Evolutionary conservation across 371 early-diverging fungal species (phyloP), one percentile per base, ranked within the genome.

Genomic region (Mortierella sp.): DNA sequence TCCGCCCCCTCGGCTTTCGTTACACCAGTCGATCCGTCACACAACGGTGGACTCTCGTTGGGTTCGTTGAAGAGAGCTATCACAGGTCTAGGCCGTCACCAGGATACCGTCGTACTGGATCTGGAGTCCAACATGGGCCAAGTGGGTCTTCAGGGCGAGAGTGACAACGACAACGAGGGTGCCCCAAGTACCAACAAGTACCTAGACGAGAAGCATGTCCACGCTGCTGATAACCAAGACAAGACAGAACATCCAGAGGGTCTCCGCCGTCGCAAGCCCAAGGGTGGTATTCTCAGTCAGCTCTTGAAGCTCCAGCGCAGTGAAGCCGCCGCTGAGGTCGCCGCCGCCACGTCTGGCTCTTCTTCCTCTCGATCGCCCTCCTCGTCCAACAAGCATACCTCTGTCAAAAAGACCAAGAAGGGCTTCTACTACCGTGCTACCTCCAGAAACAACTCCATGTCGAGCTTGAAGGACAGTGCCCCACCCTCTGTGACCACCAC

Each of bases 251-350:
- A 43, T 0, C 24, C 16, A 19, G 80, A 76, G 26, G 41, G 63
- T 5, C 29, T 70, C 10, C 66, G 74, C 9, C 81, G 69, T 7
- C 77, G 81, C 8, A 80, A 77, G 31, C 70, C 70, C 39, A 80
- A 80, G 29, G 81, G 81, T 34, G 81, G 81, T 37, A 73, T 80
- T 13, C 77, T 80, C 34, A 76, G 77, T 45, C 81, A 80, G 14
- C 55, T 80, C 7, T 52, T 80, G 39, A 80, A 77, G 29, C 47
- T 80, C 11, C 81, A 80, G 34, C 77, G 74, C 16, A 72, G 73
- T 14, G 77, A 80, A 34, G 74, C 70, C 8, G 64, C 52, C 10
- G 76, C 76, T 1, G 70, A 31, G 13, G 19, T 74, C 9, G 65
- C 73, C 14, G 68, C 63, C 11, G 66, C 68, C 0, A 3, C 61